Conservation (phyloP, 345 rosid genomes). For the Leavenworthia alabamica region DNA sequence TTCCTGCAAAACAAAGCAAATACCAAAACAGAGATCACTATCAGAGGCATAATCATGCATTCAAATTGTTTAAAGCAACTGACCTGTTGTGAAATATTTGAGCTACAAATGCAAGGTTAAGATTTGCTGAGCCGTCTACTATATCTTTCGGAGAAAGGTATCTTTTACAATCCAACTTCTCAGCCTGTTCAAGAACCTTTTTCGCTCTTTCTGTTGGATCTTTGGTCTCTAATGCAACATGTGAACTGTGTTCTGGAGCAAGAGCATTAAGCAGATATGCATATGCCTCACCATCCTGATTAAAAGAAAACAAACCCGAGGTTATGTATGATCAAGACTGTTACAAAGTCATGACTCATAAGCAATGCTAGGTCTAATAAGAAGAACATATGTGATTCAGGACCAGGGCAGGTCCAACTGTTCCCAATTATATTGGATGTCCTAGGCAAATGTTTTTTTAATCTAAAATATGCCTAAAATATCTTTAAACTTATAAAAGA, state of each 20-base stretch:
- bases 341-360: neutral
- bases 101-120: conserved; percentile 95
- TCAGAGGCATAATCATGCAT: neutral
- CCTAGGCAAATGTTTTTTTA: no score
- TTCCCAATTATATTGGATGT: no score
- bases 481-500: no score
- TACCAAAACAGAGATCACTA: neutral
- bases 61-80: conserved; percentile 5
- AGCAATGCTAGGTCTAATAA: neutral
- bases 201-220: conserved; percentile 78
- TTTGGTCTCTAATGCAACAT: conserved; percentile 39
- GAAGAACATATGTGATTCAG: conserved; percentile 1
- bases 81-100: conserved; percentile 93
- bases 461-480: no score
- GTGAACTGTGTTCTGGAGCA: conserved; percentile 76
- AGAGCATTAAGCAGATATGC: conserved; percentile 86
- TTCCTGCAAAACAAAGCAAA: conserved; percentile 55
- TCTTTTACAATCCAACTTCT: conserved; percentile 88
- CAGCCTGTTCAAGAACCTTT: conserved; percentile 83
- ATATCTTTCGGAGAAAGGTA: conserved; percentile 84
- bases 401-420: no score
- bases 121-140: conserved; percentile 93
- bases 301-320: conserved; percentile 7
- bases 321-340: conserved; percentile 17
- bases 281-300: conserved; percentile 96